Evolutionary conservation across 176 grass and related monocot species (phyloP).

Genomic region (Phragmites australis): DNA sequence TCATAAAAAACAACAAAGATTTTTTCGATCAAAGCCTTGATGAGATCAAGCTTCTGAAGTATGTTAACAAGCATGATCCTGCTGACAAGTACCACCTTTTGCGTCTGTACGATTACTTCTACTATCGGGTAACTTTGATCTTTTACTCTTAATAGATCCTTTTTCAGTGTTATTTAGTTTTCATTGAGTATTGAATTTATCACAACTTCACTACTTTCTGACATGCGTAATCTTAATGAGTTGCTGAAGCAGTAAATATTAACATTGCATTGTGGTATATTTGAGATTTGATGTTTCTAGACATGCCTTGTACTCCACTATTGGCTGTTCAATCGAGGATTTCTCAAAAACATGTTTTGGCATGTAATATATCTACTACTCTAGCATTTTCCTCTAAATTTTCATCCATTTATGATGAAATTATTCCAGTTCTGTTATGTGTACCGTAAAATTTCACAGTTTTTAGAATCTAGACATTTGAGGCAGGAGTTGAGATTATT

Average conservation of each 20-base stretch:
- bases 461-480: background rate
- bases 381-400: background rate
- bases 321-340: background rate
- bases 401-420: constrained; percentile 10
- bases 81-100: constrained; percentile 89
- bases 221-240: constrained; percentile 16
- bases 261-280: background rate
- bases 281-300: constrained; percentile 5
- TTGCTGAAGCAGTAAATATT: constrained; percentile 7
- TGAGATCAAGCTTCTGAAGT: constrained; percentile 99
- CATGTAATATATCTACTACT: constrained; percentile 8
- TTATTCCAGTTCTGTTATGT: background rate
- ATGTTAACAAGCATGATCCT: constrained; percentile 98
- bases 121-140: constrained; percentile 74
- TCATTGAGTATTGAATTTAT: constrained; percentile 2
- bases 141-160: constrained; percentile 20
- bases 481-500: background rate
- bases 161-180: constrained; percentile 25
- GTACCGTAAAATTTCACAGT: constrained; percentile 2
- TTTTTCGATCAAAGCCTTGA: constrained; percentile 99
- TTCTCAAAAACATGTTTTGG: background rate
- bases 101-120: constrained; percentile 98
- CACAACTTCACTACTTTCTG: background rate
- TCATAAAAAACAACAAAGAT: constrained; percentile 99
- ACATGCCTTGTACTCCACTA: background rate